phyloP scores from a whole-genome alignment of 192 early-diverging fungal species.

The Spizellomyces punctatus region DNA sequence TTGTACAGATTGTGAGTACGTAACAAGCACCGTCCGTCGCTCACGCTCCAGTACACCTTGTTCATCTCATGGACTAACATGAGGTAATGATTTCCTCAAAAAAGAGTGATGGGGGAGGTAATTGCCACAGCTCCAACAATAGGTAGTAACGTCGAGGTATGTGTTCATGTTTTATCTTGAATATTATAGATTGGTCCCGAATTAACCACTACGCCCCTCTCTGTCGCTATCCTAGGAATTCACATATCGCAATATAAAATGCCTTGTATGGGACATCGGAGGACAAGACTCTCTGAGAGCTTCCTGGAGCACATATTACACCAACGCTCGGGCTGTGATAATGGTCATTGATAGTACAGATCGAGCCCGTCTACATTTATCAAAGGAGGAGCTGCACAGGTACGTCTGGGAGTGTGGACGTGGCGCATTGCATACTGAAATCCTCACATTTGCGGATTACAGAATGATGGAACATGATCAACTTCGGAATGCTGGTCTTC shows the following conservation, averaged over 20 bases:
- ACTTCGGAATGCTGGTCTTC: slow-evolving; percentile 56
- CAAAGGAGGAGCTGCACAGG: slow-evolving; percentile 62
- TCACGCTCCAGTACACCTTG: background rate
- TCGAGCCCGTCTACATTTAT: slow-evolving; percentile 60
- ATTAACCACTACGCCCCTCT: background rate
- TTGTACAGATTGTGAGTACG: slow-evolving; percentile 17
- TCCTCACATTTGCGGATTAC: background rate
- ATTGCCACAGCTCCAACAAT: slow-evolving; percentile 69
- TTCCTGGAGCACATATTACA: slow-evolving; percentile 70
- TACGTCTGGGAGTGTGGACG: background rate
- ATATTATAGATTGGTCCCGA: too few species aligned
- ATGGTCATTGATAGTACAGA: slow-evolving; percentile 77
- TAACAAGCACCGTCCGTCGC: too few species aligned
- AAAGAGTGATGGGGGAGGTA: slow-evolving; percentile 33
- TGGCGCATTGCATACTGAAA: background rate
- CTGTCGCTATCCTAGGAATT: slow-evolving; percentile 39
- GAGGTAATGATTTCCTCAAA: background rate
- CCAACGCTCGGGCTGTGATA: slow-evolving; percentile 69
- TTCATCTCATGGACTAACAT: background rate
- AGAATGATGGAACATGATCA: slow-evolving; percentile 70
- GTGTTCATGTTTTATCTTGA: background rate
- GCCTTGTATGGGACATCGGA: slow-evolving; percentile 65
- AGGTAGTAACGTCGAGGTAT: slow-evolving; percentile 68
- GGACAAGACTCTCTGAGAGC: slow-evolving; percentile 59
- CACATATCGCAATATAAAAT: slow-evolving; percentile 69